Evolutionary conservation across 2,329 filamentous ascomycete species (phyloP), one percentile per base, ranked within the genome.

Genomic region (Dendrostoma leiphaemia): DNA sequence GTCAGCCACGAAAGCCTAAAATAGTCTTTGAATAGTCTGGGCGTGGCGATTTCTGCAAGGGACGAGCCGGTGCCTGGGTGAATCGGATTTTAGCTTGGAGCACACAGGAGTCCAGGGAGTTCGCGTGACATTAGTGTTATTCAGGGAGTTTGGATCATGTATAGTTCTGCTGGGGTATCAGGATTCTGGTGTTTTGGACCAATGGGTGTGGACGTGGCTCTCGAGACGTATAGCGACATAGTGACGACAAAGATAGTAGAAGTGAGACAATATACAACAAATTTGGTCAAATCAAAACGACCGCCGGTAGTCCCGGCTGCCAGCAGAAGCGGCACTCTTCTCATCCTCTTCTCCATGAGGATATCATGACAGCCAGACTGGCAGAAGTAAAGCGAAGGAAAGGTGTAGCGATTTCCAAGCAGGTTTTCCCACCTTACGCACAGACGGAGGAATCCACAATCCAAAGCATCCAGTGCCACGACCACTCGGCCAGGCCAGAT

Each of bases 21-120:
- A 63, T 71, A 45, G 63, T 65, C 12, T 67, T 70, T 59, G 65
- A 64, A 43, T 67, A 59, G 44, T 19, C 35, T 19, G 24, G 7
- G 49, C 15, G 26, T 32, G 2, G 17, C 28, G 5, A 23, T n/a
- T 26, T 41, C 37, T 41, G 38, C 23, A 41, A 26, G 38, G 38
- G 23, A 41, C 38, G 10, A 13, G 2, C n/a, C 13, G 38, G 23
- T 32, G 31, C 31, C 31, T 23, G 37, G 21, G 24, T 19, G 9
- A 23, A 32, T 7, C 10, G 31, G 12, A 13, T 9, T 15, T 7
- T 17, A n/a, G 23, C 32, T 38, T 35, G 23, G 32, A 38, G 37
- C 15, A 37, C 32, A 24, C 17, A 29, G 34, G 34, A 23, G 23
- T 28, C 38, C n/a, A 37, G 10, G 21, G 15, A 26, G 38, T 32